phyloP scores from a whole-genome alignment of 2,329 filamentous ascomycete species.

The Coccinonectria pachysandricola region DNA sequence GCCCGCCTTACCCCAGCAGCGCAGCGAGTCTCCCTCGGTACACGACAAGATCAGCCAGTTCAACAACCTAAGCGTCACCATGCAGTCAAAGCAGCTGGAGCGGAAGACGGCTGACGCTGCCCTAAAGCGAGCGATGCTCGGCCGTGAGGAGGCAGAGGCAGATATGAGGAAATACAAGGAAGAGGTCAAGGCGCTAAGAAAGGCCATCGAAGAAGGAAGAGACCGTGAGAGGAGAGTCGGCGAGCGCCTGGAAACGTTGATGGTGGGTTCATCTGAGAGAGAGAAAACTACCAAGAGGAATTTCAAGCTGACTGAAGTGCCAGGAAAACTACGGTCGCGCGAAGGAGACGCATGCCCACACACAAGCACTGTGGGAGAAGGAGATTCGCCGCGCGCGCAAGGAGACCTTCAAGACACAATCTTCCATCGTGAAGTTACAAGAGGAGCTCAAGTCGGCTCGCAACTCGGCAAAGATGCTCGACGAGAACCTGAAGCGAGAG shows the following conservation, averaged over 20 bases:
- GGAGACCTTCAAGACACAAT: slow-evolving; percentile 67
- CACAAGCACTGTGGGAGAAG: slow-evolving; percentile 61
- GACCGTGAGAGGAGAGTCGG: slow-evolving; percentile 56
- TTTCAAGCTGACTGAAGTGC: slow-evolving; percentile 10
- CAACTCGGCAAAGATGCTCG: slow-evolving; percentile 40
- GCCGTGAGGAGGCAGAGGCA: slow-evolving; percentile 61
- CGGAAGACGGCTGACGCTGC: slow-evolving; percentile 56
- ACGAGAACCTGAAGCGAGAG: slow-evolving; percentile 52
- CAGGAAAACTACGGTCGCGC: slow-evolving; percentile 61
- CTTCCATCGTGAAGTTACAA: slow-evolving; percentile 57
- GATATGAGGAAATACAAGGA: slow-evolving; percentile 55
- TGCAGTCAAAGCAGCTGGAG: slow-evolving; percentile 50
- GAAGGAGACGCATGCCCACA: slow-evolving; percentile 59
- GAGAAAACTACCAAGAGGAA: too few relatives aligned
- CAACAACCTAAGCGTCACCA: slow-evolving; percentile 55
- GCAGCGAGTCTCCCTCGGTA: slow-evolving; percentile 42
- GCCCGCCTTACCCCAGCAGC: slow-evolving; percentile 26
- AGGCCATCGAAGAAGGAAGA: slow-evolving; percentile 52
- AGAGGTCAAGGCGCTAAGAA: slow-evolving; percentile 44
- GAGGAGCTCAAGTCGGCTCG: slow-evolving; percentile 60
- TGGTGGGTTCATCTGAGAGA: too few relatives aligned
- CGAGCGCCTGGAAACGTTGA: slow-evolving; percentile 57
- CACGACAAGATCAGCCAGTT: slow-evolving; percentile 63
- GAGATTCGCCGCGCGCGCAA: slow-evolving; percentile 60
- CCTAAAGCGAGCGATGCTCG: slow-evolving; percentile 55